Evolutionary conservation across 129 eudicot species (phyloP).

Genomic region (Flaveria bidentis): DNA sequence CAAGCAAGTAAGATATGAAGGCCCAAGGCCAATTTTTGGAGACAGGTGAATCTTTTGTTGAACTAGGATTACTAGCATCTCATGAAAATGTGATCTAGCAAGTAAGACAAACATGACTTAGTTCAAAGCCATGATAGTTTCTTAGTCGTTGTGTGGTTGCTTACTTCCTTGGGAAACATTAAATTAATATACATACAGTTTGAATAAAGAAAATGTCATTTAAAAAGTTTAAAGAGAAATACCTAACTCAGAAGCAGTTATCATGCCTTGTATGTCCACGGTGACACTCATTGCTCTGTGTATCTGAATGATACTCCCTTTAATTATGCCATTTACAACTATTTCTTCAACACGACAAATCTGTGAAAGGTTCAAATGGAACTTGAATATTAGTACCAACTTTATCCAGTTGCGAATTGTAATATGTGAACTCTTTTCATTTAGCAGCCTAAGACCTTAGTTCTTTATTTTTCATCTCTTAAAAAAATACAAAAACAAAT

Average conservation of each 20-base stretch:
- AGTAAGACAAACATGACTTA: not conserved
- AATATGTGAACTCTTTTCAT: conserved; percentile 3
- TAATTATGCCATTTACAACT: conserved; percentile 65
- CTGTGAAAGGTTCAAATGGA: conserved; percentile 39
- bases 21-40: not conserved
- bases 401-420: conserved; percentile 9
- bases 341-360: conserved; percentile 91
- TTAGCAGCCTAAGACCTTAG: conserved; percentile 3
- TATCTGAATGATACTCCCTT: conserved; percentile 80
- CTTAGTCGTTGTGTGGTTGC: not conserved
- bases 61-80: not conserved
- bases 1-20: too few relatives aligned
- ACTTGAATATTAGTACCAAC: not conserved
- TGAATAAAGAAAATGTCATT: conserved; percentile 3
- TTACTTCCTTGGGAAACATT: not conserved
- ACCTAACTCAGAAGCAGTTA: conserved; percentile 91
- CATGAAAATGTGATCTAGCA: not conserved
- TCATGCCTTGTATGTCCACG: conserved; percentile 60
- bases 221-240: not conserved
- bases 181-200: not conserved
- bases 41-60: not conserved
- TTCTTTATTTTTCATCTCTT: not conserved
- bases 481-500: not conserved
- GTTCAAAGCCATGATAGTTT: not conserved
- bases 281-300: conserved; percentile 74